phyloP scores from a whole-genome alignment of 345 rosid genomes.

The Lumnitzera racemosa region DNA sequence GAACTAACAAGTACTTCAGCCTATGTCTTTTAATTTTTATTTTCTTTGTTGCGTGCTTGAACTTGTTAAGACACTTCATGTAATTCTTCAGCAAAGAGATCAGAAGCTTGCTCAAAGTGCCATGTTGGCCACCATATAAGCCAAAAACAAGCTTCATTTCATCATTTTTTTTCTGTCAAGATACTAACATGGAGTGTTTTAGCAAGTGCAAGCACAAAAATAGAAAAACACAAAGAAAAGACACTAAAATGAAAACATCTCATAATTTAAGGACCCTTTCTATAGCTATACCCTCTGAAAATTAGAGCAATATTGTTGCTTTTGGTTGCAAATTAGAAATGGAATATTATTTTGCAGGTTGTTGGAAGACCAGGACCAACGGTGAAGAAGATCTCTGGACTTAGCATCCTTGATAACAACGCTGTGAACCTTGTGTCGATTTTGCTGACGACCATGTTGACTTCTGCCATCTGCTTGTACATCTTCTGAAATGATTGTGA shows the following conservation, averaged over 20 bases:
- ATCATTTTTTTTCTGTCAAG: no score
- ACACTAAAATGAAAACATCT: no score
- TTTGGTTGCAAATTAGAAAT: not conserved
- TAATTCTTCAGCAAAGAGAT: no score
- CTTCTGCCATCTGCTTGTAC: constrained; percentile 46
- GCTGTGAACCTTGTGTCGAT: constrained; percentile 77
- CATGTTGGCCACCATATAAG: no score
- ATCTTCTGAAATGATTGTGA: constrained; percentile 41
- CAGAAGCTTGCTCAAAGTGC: no score
- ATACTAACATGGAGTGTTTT: no score
- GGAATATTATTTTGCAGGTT: constrained; percentile 41
- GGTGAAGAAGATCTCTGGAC: constrained; percentile 80
- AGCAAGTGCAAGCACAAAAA: no score
- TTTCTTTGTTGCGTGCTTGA: not conserved
- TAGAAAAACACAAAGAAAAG: no score
- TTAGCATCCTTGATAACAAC: constrained; percentile 83
- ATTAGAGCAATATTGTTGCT: no score
- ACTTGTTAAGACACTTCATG: not conserved
- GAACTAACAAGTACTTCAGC: not conserved
- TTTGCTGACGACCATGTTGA: constrained; percentile 53
- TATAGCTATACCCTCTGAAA: no score
- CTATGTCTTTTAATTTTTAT: not conserved
- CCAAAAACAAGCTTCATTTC: no score
- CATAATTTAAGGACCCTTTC: no score
- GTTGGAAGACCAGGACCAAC: constrained; percentile 92